Conservation (phyloP, 2,329 filamentous ascomycete genomes). For the Ascochyta rabiei region DNA sequence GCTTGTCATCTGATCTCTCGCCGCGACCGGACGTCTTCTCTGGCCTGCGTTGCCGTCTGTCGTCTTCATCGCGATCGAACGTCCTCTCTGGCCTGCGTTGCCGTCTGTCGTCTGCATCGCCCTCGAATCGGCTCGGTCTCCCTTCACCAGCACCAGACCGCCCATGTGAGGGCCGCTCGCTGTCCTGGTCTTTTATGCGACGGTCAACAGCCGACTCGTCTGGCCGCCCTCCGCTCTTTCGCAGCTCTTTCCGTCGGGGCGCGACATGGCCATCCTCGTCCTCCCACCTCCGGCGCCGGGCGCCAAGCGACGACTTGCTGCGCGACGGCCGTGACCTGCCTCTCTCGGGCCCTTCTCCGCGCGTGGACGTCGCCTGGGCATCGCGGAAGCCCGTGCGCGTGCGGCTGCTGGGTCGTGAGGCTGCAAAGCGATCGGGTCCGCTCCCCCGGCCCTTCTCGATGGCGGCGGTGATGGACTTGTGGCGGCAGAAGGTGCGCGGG, state of each 20-base stretch:
- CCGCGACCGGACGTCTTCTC: not conserved
- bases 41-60: not conserved
- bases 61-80: not conserved
- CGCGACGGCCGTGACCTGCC: conserved; percentile 7
- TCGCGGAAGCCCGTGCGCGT: conserved; percentile 5
- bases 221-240: conserved; percentile 5
- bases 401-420: conserved; percentile 17
- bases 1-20: not conserved
- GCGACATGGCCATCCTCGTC: conserved; percentile 14
- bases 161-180: not conserved
- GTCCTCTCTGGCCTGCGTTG: not conserved
- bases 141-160: not conserved
- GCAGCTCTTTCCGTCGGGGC: conserved; percentile 12
- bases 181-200: conserved; percentile 6
- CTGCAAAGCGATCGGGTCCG: conserved; percentile 18
- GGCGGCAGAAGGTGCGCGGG: conserved; percentile 28
- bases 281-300: conserved; percentile 12
- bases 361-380: not conserved
- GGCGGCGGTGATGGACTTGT: conserved; percentile 42
- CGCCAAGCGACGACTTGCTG: conserved; percentile 14
- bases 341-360: conserved; percentile 8
- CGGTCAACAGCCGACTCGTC: conserved; percentile 13
- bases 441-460: conserved; percentile 39
- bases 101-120: not conserved
- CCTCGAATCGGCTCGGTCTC: not conserved